Percentiles rank a stretch among this genome's conserved stretches.
Conservation (phyloP, 345 rosid genomes). For the Durio zibethinus region DNA sequence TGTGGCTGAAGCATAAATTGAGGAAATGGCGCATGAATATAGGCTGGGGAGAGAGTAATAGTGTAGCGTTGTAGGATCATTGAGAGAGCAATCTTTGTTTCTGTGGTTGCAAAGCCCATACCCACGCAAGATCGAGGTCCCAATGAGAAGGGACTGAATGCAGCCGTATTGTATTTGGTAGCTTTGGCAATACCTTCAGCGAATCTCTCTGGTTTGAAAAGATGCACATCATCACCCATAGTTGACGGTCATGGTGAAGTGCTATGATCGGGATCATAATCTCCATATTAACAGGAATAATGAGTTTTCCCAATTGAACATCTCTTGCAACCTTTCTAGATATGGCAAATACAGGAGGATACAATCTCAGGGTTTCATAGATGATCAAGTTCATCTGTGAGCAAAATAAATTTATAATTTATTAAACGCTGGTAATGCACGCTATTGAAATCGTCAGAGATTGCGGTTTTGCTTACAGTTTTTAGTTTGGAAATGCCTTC, state of each 20-base stretch:
- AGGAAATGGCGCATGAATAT: conserved; percentile 33
- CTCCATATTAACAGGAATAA: conserved; percentile 29
- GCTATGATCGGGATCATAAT: conserved; percentile 15
- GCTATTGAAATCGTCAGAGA: neutral
- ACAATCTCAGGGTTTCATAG: conserved; percentile 31
- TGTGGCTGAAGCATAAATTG: conserved; percentile 26
- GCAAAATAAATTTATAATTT: neutral
- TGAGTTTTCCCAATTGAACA: conserved; percentile 27
- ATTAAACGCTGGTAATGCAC: neutral
- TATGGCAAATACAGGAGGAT: conserved; percentile 26
- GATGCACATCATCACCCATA: conserved; percentile 39
- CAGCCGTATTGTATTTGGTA: conserved; percentile 30
- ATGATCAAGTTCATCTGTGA: conserved; percentile 31
- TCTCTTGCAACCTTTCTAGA: conserved; percentile 17
- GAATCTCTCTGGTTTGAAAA: conserved; percentile 45
- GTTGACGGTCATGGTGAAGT: conserved; percentile 31
- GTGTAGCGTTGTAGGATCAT: conserved; percentile 47
- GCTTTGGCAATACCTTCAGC: conserved; percentile 43
- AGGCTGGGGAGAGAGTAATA: conserved; percentile 33
- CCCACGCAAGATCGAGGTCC: conserved; percentile 46
- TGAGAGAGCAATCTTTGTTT: conserved; percentile 40
- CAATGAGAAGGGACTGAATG: conserved; percentile 36
- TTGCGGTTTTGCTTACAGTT: conserved; percentile 23
- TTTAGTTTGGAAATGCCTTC: conserved; percentile 33
- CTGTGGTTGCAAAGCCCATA: conserved; percentile 27